These are phyloP conservation scores for Aspergillus sclerotialis DNA, from an alignment of 2,329 filamentous ascomycete genomes.

Conservation along the genomic window DNA sequence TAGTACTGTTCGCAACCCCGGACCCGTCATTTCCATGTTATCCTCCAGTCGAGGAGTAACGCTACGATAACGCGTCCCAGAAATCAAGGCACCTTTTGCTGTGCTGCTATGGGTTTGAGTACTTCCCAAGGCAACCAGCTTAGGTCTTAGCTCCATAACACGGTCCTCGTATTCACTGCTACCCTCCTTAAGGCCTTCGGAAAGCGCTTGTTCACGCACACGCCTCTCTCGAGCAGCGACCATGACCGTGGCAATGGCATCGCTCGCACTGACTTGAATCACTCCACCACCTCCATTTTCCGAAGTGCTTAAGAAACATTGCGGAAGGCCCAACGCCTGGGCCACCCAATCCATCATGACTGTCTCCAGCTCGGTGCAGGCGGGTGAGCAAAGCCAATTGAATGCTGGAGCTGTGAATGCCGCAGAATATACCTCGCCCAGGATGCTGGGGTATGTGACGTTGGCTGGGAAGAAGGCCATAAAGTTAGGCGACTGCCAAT, in stretches of 20 bases:
- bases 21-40: conserved; percentile 64
- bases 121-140: conserved; percentile 73
- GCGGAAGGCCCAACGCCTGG: conserved; percentile 64
- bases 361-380: conserved; percentile 88
- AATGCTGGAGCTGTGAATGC: conserved; percentile 87
- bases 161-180: conserved; percentile 61
- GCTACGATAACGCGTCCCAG: conserved; percentile 71
- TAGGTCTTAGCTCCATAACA: conserved; percentile 58
- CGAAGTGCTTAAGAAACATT: conserved; percentile 65
- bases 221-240: conserved; percentile 80
- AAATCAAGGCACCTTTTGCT: conserved; percentile 79
- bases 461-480: conserved; percentile 91
- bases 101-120: conserved; percentile 76
- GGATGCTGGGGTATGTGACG: conserved; percentile 72
- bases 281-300: conserved; percentile 68
- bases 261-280: conserved; percentile 87
- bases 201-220: conserved; percentile 53
- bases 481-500: conserved; percentile 93
- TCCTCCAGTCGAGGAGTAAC: conserved; percentile 58
- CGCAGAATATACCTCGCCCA: conserved; percentile 87
- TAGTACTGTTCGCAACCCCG: conserved; percentile 55
- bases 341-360: conserved; percentile 89
- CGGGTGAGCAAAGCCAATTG: conserved; percentile 94
- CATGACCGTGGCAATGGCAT: conserved; percentile 80
- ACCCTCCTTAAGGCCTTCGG: conserved; percentile 38